A percentile compares a stretch with the other conserved stretches of the same genome.
Conservation (phyloP, 495 filamentous ascomycete species). For the Thermochaetoides thermophila region DNA sequence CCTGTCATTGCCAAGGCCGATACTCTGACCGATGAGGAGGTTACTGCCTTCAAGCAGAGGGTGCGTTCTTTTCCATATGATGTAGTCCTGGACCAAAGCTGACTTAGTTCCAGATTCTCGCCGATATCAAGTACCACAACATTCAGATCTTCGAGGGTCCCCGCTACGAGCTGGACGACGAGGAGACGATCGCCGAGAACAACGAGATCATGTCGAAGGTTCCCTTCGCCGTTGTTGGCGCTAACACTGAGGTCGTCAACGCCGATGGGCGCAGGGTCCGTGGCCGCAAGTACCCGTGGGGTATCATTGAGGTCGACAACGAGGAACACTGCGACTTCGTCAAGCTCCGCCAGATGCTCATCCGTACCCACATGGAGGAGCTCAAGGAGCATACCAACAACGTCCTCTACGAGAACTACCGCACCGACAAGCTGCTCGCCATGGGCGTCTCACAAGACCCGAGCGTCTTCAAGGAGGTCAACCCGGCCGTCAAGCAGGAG, state of each 20-base stretch:
- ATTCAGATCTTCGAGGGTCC: conserved; percentile 99
- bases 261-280: conserved; percentile 91
- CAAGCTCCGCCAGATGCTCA: conserved; percentile 98
- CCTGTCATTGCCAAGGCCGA: conserved; percentile 98
- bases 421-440: conserved; percentile 91
- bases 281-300: conserved; percentile 95
- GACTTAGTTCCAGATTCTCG: conserved; percentile 74
- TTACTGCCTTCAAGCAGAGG: conserved; percentile 81
- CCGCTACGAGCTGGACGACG: conserved; percentile 94
- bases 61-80: conserved; percentile 53
- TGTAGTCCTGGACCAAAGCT: too few species aligned
- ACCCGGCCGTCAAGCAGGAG: conserved; percentile 98
- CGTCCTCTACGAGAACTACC: conserved; percentile 95
- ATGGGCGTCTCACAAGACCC: conserved; percentile 99
- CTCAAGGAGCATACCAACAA: conserved; percentile 99
- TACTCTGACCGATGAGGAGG: conserved; percentile 94
- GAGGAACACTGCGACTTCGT: conserved; percentile 99
- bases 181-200: conserved; percentile 99
- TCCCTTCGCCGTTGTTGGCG: conserved; percentile 93
- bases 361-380: conserved; percentile 99
- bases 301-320: conserved; percentile 97
- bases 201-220: conserved; percentile 99
- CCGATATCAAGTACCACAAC: conserved; percentile 89
- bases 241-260: conserved; percentile 80
- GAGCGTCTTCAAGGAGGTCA: conserved; percentile 99